These are phyloP conservation scores for Tetrahymena elliotti DNA, from an alignment of 73 alveolate species.

Conservation along the genomic window DNA sequence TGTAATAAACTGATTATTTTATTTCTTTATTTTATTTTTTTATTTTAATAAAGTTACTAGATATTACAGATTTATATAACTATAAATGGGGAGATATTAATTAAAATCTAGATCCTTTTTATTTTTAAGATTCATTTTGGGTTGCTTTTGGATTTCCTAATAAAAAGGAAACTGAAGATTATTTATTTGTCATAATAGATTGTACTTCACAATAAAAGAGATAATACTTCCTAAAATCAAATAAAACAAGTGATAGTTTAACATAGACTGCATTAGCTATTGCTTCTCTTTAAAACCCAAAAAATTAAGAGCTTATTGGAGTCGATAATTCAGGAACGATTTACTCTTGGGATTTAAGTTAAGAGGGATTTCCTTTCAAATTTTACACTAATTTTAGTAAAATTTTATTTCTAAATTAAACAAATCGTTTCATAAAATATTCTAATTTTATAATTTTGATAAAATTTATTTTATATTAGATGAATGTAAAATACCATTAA, in stretches of 20 bases:
- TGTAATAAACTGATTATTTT: no score
- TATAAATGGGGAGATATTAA: not conserved
- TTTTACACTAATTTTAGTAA: not conserved
- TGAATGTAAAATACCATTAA: not conserved
- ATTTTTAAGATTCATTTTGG: not conserved
- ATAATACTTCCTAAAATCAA: not conserved
- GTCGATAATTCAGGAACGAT: not conserved
- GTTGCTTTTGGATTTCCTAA: not conserved
- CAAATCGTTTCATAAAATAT: no score
- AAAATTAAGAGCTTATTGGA: not conserved
- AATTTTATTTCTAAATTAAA: no score
- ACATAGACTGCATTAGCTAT: not conserved
- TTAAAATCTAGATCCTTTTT: not conserved
- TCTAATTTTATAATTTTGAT: no score
- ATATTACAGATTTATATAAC: not conserved
- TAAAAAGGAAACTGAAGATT: not conserved
- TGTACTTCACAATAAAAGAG: not conserved
- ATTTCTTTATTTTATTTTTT: not conserved
- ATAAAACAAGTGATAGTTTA: not conserved
- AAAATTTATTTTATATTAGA: no score
- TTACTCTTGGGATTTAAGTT: not conserved
- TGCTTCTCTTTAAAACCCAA: not conserved
- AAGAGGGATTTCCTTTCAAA: not conserved
- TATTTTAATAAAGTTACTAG: not conserved
- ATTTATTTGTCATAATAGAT: not conserved